A percentile compares a stretch with the other conserved stretches of the same genome.
Evolutionary conservation across 1,284 basidiomycete genomes (phyloP).

Genomic region (Ceratobasidium sp.): DNA sequence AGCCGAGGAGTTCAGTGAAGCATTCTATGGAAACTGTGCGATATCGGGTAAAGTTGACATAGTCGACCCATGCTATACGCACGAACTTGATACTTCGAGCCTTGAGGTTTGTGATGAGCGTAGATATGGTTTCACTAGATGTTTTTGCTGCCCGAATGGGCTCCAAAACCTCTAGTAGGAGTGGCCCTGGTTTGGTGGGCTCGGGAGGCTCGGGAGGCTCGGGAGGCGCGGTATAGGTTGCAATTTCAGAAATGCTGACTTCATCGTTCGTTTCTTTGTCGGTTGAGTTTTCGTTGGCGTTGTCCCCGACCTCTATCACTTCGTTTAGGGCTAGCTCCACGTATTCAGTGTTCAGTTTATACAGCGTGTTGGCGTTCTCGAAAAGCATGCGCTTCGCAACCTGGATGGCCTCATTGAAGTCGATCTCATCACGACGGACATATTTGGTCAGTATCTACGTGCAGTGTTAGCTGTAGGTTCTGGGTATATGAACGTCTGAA

Average conservation of each 20-base stretch:
- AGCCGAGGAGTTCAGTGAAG: slow-evolving; percentile 64
- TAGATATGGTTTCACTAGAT: neutral
- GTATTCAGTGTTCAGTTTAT: slow-evolving; percentile 60
- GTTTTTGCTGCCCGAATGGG: too few species aligned
- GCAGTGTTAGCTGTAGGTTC: too few species aligned
- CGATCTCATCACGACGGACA: slow-evolving; percentile 60
- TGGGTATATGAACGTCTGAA: slow-evolving; percentile 16
- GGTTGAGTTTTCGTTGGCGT: too few species aligned
- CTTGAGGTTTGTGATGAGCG: slow-evolving; percentile 1
- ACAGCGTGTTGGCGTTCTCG: slow-evolving; percentile 67
- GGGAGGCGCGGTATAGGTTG: too few species aligned
- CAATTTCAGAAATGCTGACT: too few species aligned
- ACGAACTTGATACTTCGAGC: slow-evolving; percentile 54
- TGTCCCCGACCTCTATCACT: too few species aligned
- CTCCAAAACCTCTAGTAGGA: too few species aligned
- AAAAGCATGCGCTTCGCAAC: slow-evolving; percentile 66
- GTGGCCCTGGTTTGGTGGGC: too few species aligned
- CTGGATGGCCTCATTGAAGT: slow-evolving; percentile 60
- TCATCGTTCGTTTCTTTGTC: too few species aligned
- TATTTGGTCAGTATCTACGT: slow-evolving; percentile 63
- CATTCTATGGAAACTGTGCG: slow-evolving; percentile 65
- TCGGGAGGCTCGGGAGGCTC: too few species aligned
- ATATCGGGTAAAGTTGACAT: slow-evolving; percentile 64
- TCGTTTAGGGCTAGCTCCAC: neutral
- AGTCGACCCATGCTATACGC: slow-evolving; percentile 71